Conservation (phyloP, 2,329 filamentous ascomycete species). For the Xylariaceae sp. region DNA sequence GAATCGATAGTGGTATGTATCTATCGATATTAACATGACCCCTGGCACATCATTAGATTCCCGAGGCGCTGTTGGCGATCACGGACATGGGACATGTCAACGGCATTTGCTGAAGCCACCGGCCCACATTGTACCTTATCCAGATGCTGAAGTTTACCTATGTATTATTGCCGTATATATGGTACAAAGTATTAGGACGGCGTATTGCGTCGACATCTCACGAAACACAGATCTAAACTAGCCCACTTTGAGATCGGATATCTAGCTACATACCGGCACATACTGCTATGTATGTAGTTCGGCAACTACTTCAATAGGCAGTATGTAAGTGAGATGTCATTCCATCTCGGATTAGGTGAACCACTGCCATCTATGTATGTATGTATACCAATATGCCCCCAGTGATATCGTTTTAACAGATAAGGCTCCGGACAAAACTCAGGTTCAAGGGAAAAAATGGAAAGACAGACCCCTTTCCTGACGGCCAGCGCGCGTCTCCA, state of each 20-base stretch:
- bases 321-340: not conserved
- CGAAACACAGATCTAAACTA: not conserved
- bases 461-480: not conserved
- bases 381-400: no score
- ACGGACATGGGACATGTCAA: constrained; percentile 30
- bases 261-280: no score
- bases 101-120: constrained; percentile 28
- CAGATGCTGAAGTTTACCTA: constrained; percentile 17
- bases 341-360: not conserved
- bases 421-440: not conserved
- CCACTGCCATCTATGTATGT: not conserved
- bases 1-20: constrained; percentile 11
- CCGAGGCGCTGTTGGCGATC: constrained; percentile 27
- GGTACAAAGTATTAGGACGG: no score
- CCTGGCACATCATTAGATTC: constrained; percentile 24
- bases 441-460: not conserved
- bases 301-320: not conserved
- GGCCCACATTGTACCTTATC: constrained; percentile 21
- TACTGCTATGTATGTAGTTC: no score
- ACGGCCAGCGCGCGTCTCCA: not conserved
- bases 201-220: not conserved
- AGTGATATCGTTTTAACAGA: not conserved
- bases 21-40: constrained; percentile 9
- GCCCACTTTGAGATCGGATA: not conserved
- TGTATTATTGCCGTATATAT: constrained; percentile 6